These are phyloP conservation scores for Oehlia diaphana DNA, from an alignment of 192 early-diverging fungal species.

Conservation along the genomic window DNA sequence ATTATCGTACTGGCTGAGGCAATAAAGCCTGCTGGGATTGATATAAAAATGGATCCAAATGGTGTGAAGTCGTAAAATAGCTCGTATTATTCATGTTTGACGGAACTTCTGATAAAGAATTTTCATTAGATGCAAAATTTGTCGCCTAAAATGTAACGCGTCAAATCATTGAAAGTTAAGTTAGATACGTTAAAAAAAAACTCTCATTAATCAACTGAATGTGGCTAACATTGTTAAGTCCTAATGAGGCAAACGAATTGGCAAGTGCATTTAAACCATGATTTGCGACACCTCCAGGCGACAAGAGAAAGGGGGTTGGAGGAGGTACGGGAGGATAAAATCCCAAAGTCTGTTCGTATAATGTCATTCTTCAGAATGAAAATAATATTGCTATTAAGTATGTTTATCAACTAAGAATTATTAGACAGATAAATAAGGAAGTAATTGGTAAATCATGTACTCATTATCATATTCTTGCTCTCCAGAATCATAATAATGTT, in stretches of 20 bases:
- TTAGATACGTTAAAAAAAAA: background rate
- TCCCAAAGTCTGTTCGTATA: background rate
- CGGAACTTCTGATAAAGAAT: background rate
- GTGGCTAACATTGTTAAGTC: slow-evolving; percentile 18
- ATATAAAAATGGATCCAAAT: slow-evolving; percentile 20
- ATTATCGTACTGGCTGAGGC: slow-evolving; percentile 21
- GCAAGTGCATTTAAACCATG: slow-evolving; percentile 23
- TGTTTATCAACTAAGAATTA: background rate
- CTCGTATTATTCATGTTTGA: slow-evolving; percentile 7
- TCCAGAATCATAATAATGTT: slow-evolving; percentile 15
- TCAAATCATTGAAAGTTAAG: background rate
- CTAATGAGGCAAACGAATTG: slow-evolving; percentile 30
- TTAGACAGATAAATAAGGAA: background rate
- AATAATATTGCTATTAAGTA: background rate
- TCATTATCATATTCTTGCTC: slow-evolving; percentile 23
- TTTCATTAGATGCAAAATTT: background rate
- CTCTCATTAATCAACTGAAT: background rate
- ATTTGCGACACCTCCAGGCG: background rate
- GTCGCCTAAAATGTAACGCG: slow-evolving; percentile 1
- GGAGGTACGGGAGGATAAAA: slow-evolving; percentile 19
- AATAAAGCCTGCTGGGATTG: slow-evolving; percentile 11
- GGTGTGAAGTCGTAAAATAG: slow-evolving; percentile 5
- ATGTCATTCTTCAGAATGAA: background rate
- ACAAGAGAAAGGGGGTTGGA: background rate
- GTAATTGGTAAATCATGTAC: background rate